A percentile compares a stretch with the other conserved stretches of the same genome.
Evolutionary conservation across 176 grass and related monocot genomes (phyloP).

Genomic region (Hyparrhenia diplandra): DNA sequence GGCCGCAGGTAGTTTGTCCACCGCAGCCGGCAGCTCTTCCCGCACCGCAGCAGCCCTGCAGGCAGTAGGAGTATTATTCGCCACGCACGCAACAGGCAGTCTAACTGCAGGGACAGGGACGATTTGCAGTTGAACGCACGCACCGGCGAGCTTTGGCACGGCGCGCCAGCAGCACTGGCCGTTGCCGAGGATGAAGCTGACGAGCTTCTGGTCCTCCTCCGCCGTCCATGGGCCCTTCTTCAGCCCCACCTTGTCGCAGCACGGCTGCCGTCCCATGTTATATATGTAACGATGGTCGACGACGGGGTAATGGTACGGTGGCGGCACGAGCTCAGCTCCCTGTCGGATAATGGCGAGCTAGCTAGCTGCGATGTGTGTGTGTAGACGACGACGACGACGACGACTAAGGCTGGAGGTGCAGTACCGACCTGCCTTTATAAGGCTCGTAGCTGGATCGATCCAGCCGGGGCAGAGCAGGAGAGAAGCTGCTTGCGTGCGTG

Average conservation of each 20-base stretch:
- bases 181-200: slow-evolving; percentile 70
- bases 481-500: not conserved
- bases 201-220: slow-evolving; percentile 75
- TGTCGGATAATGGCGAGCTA: not conserved
- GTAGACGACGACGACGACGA: too few species aligned
- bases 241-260: slow-evolving; percentile 79
- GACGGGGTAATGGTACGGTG: not conserved
- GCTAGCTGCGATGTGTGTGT: too few species aligned
- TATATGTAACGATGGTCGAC: too few species aligned
- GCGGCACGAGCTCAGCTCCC: not conserved
- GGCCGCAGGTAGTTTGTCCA: slow-evolving; percentile 97
- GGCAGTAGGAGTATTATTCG: not conserved
- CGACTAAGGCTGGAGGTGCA: not conserved
- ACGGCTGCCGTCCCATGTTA: slow-evolving; percentile 73
- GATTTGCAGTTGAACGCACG: too few species aligned
- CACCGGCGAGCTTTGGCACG: slow-evolving; percentile 78
- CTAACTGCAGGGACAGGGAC: too few species aligned
- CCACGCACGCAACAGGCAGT: too few species aligned
- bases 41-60: slow-evolving; percentile 71
- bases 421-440: slow-evolving; percentile 57
- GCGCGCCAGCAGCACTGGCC: slow-evolving; percentile 74
- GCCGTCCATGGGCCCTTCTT: slow-evolving; percentile 77
- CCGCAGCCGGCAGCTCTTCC: slow-evolving; percentile 90
- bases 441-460: too few species aligned
- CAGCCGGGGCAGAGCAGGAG: too few species aligned